Conservation (phyloP, 306 rosid species). For the Biancaea sappan region DNA sequence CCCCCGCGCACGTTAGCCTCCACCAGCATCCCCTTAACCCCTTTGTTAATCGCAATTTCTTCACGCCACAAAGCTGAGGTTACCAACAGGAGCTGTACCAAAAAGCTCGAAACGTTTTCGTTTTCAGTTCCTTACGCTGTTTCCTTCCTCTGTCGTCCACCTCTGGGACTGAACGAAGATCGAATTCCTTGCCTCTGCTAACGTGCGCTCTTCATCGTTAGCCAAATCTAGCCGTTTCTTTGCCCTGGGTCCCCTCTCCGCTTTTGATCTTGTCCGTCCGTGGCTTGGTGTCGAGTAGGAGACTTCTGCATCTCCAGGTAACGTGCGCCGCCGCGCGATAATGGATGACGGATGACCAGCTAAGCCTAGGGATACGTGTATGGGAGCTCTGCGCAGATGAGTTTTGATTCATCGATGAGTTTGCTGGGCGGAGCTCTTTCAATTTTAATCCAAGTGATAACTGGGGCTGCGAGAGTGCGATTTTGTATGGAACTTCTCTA, state of each 20-base stretch:
- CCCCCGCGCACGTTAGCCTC: conserved; percentile 38
- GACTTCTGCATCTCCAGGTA: background rate
- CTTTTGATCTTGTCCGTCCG: conserved; percentile 12
- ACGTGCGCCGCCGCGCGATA: conserved; percentile 20
- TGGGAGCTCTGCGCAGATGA: conserved; percentile 21
- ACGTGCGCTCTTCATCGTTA: conserved; percentile 43
- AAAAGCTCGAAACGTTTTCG: background rate
- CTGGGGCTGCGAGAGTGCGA: conserved; percentile 10
- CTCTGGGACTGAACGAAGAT: background rate
- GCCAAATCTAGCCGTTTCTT: conserved; percentile 26
- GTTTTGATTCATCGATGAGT: conserved; percentile 39
- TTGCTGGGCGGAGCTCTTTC: conserved; percentile 4
- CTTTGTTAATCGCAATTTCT: conserved; percentile 5
- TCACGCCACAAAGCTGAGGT: background rate
- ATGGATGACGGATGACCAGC: background rate
- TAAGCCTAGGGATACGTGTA: background rate
- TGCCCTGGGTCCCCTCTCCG: background rate
- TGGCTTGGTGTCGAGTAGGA: background rate
- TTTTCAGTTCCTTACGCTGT: background rate
- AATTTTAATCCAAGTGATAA: background rate
- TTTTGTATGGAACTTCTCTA: conserved; percentile 35
- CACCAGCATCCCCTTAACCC: background rate
- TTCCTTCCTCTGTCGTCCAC: background rate
- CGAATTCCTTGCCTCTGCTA: conserved; percentile 26
- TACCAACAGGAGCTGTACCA: background rate